Percentiles rank a stretch among this genome's conserved stretches.
phyloP scores from a whole-genome alignment of 768 basidiomycete genomes.

The Psilocybe cyanescens region DNA sequence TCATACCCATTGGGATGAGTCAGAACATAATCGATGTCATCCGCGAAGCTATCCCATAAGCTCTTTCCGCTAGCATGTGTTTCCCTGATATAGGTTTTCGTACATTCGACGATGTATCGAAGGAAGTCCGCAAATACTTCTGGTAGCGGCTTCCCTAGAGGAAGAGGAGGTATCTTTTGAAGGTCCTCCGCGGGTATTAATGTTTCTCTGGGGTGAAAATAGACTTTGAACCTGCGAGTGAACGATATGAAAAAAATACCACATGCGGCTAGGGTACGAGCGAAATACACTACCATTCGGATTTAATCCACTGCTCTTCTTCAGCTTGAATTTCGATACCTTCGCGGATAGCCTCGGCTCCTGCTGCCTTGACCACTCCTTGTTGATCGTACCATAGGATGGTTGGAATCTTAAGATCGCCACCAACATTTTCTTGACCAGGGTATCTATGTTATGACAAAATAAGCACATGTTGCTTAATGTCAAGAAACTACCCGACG shows the following conservation, averaged over 20 bases:
- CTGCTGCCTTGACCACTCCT: conserved; percentile 43
- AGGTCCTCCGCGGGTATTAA: conserved; percentile 18
- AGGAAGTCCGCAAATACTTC: conserved; percentile 55
- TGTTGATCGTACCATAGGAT: conserved; percentile 45
- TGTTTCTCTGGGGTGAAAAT: conserved; percentile 21
- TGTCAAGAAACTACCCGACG: not conserved
- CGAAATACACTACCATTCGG: conserved; percentile 44
- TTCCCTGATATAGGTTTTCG: conserved; percentile 44
- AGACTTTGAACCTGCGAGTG: conserved; percentile 34
- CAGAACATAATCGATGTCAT: conserved; percentile 44
- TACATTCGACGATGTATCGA: conserved; percentile 44
- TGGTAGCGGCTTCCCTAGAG: conserved; percentile 38
- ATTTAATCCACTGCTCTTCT: conserved; percentile 48
- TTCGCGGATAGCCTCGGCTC: conserved; percentile 49
- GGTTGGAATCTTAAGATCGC: conserved; percentile 48
- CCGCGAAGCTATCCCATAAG: conserved; percentile 41
- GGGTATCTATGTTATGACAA: conserved; percentile 42
- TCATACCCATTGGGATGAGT: conserved; percentile 48
- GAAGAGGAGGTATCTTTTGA: conserved; percentile 43
- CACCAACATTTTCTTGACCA: conserved; percentile 43
- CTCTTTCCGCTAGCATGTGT: conserved; percentile 41
- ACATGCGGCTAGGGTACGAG: not conserved
- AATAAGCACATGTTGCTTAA: not conserved
- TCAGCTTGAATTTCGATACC: conserved; percentile 41
- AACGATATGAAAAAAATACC: not conserved